Conservation (phyloP, 2,329 filamentous ascomycete species). For the Elsinoe batatas region DNA sequence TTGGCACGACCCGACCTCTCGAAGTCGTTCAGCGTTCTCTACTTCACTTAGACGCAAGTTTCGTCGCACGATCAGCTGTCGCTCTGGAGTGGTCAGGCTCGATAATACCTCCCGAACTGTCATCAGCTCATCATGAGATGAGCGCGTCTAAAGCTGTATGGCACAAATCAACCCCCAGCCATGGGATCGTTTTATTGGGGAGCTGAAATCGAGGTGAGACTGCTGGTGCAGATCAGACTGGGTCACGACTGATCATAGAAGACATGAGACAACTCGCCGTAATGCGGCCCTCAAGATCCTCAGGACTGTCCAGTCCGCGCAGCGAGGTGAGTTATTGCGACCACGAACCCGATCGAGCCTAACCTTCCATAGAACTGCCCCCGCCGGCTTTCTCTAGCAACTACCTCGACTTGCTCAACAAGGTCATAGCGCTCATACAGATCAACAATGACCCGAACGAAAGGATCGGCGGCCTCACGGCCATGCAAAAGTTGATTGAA, state of each 20-base stretch:
- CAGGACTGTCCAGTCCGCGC: constrained; percentile 1
- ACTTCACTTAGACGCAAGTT: not conserved
- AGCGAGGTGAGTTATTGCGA: not conserved
- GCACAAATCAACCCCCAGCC: constrained; percentile 8
- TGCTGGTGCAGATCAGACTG: too few species aligned
- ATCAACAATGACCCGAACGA: constrained; percentile 81
- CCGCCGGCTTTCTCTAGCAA: constrained; percentile 67
- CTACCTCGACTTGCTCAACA: constrained; percentile 54
- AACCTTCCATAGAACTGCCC: constrained; percentile 52
- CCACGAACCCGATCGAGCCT: not conserved
- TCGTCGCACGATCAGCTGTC: not conserved
- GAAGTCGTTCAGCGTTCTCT: not conserved
- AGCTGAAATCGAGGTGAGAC: constrained; percentile 10
- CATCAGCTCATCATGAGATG: constrained; percentile 2
- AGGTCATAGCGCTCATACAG: constrained; percentile 63
- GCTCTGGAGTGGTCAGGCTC: too few species aligned
- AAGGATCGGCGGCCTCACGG: constrained; percentile 82
- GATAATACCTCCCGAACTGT: not conserved
- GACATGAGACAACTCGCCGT: constrained; percentile 5
- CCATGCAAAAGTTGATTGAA: constrained; percentile 85
- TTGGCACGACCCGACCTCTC: not conserved
- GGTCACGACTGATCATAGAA: not conserved
- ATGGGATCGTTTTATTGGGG: constrained; percentile 12
- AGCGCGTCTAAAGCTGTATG: constrained; percentile 2
- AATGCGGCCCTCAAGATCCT: constrained; percentile 12